Percentiles rank a stretch among this genome's conserved stretches.
Evolutionary conservation across 2,329 filamentous ascomycete species (phyloP).

Genomic region (Penicillium sp.): DNA sequence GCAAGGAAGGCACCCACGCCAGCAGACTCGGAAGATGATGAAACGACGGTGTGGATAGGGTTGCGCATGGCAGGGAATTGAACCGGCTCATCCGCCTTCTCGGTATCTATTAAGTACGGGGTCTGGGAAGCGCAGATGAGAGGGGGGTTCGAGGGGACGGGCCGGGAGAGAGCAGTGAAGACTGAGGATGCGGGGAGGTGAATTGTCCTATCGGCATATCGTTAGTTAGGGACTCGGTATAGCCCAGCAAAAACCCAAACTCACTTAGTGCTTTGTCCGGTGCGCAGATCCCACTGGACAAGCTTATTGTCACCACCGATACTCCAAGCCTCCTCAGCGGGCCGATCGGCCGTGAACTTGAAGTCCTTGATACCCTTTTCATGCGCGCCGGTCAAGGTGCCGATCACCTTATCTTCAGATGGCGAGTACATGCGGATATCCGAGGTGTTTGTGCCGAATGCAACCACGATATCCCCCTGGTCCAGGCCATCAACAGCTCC

Average conservation of each 20-base stretch:
- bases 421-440: conserved; percentile 46
- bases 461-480: conserved; percentile 40
- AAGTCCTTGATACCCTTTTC: conserved; percentile 44
- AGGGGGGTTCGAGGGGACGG: conserved; percentile 34
- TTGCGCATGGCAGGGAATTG: conserved; percentile 45
- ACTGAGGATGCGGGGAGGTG: conserved; percentile 35
- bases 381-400: conserved; percentile 39
- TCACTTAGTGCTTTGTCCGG: conserved; percentile 38
- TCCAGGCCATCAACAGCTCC: conserved; percentile 28
- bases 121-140: conserved; percentile 46
- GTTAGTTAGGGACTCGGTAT: conserved; percentile 13
- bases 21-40: conserved; percentile 32
- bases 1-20: conserved; percentile 39
- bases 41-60: conserved; percentile 40
- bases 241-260: conserved; percentile 3
- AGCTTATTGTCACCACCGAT: conserved; percentile 46
- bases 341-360: conserved; percentile 39
- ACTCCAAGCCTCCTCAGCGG: conserved; percentile 44
- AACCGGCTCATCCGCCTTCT: conserved; percentile 32
- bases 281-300: conserved; percentile 45
- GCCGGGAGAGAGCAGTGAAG: conserved; percentile 35
- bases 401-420: conserved; percentile 40
- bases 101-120: conserved; percentile 40
- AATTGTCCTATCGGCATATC: conserved; percentile 30
- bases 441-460: conserved; percentile 43